Evolutionary conservation across 1,284 basidiomycete species (phyloP).

Genomic region (Cryptococcus sp.): DNA sequence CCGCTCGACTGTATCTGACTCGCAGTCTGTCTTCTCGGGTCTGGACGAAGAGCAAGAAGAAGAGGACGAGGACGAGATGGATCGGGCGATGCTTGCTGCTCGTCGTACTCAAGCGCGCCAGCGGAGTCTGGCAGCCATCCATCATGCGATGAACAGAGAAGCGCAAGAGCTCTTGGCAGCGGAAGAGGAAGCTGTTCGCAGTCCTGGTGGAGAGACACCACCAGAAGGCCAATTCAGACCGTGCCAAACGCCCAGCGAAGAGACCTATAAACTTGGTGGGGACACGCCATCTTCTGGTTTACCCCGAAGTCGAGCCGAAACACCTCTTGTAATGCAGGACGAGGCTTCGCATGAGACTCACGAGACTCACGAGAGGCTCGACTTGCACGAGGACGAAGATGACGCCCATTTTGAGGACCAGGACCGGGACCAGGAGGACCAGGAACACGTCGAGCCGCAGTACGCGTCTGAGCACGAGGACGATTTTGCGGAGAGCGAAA

Average conservation of each 20-base stretch:
- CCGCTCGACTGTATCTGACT: constrained; percentile 23
- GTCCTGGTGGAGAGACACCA: constrained; percentile 14
- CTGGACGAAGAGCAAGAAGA: constrained; percentile 21
- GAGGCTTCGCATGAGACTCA: background rate
- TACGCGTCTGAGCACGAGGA: background rate
- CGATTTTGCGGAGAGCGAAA: background rate
- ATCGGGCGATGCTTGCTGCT: constrained; percentile 35
- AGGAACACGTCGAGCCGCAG: constrained; percentile 9
- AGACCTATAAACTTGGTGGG: constrained; percentile 23
- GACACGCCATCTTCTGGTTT: constrained; percentile 17
- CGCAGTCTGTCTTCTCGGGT: constrained; percentile 18
- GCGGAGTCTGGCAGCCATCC: constrained; percentile 41
- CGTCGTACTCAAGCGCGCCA: constrained; percentile 40
- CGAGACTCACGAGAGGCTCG: background rate
- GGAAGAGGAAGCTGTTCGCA: constrained; percentile 15
- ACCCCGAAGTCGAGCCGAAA: background rate
- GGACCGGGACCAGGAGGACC: constrained; percentile 16
- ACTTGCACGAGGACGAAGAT: background rate
- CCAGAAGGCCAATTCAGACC: constrained; percentile 20
- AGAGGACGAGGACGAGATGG: constrained; percentile 2
- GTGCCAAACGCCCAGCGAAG: constrained; percentile 25
- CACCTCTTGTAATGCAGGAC: background rate
- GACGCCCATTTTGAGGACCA: constrained; percentile 1
- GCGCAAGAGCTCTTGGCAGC: constrained; percentile 4
- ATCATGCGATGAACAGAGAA: constrained; percentile 25